Evolutionary conservation across 208 protist species (phyloP), one percentile per base, ranked within the genome.

Genomic region (Acanthamoeba lenticulata): DNA sequence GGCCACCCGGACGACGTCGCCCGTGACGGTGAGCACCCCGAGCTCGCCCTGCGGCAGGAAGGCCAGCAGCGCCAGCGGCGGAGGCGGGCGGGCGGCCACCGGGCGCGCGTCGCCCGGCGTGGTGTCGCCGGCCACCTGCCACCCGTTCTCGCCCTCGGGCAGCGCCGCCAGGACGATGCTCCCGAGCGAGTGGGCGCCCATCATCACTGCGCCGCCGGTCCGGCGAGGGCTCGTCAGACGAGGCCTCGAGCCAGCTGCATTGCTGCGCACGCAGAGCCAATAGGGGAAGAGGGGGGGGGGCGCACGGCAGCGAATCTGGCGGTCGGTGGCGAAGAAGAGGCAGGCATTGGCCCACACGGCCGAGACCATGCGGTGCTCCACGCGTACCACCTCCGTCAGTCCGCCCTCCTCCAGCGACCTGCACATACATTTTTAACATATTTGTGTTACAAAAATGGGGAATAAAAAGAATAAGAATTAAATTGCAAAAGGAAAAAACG

Each of bases 251-350:
- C 27, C 6, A 27, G 60, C 13, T 34, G 29, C 5, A 21, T 69
- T 5, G 13, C 5, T 21, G 29, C 19, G 19, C 60, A 27, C 60
- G 27, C 60, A 72, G n/a, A 72, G 17, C 9, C 62, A 7, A 9
- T 17, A 72, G 62, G 15, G 2, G 4, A 29, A 27, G 11, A 19
- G 13, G 34, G 6, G 32, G 62, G 6, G n/a, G n/a, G 4, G 57
- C 13, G 72, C 47, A 81, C 72, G 42, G 72, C 72, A 81, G 72
- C 72, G 72, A 13, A 81, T 49, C n/a, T 81, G 72, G 7, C 38
- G 32, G 42, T 81, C 72, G 24, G 72, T 81, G 72, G 72, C 72
- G 42, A 81, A 81, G 72, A 81, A 81, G 72, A 81, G 72, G 72
- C 72, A 81, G 36, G 72, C 42, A 27, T 81, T 81, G 38, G 72